Percentiles rank a stretch among this genome's conserved stretches.
Conservation (phyloP, 306 rosid species). For the Trifolium pratense region DNA sequence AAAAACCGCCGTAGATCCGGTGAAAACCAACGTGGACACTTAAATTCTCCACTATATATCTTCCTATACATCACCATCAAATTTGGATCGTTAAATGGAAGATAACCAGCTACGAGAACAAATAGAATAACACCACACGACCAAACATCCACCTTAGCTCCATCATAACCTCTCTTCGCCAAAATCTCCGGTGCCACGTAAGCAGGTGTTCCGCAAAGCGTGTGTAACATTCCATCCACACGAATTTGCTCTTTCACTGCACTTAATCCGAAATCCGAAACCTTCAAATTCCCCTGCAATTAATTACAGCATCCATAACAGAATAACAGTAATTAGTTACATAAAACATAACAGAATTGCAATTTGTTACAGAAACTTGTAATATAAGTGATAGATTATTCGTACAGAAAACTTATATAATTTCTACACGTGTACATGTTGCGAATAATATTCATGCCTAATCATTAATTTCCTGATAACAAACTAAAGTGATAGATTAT, state of each 20-base stretch:
- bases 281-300: conserved; percentile 48
- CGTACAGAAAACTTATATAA: no score
- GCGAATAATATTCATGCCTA: no score
- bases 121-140: conserved; percentile 68
- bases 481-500: no score
- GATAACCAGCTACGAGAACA: conserved; percentile 67
- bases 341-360: neutral
- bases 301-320: neutral
- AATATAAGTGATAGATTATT: no score
- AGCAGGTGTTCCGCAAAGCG: conserved; percentile 84
- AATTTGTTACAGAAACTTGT: neutral
- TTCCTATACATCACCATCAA: conserved; percentile 74
- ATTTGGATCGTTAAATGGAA: conserved; percentile 78
- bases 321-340: neutral
- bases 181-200: conserved; percentile 88
- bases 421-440: no score
- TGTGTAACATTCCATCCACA: conserved; percentile 69
- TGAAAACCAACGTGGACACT: conserved; percentile 75
- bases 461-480: no score
- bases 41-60: conserved; percentile 70
- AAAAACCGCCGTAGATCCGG: conserved; percentile 57
- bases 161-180: conserved; percentile 73
- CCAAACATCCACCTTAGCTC: conserved; percentile 79
- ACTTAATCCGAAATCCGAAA: conserved; percentile 76
- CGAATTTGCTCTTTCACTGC: conserved; percentile 62